Base-by-base conservation (phyloP, 768 basidiomycete species). In the Pulveroboletus ravenelii region DNA sequence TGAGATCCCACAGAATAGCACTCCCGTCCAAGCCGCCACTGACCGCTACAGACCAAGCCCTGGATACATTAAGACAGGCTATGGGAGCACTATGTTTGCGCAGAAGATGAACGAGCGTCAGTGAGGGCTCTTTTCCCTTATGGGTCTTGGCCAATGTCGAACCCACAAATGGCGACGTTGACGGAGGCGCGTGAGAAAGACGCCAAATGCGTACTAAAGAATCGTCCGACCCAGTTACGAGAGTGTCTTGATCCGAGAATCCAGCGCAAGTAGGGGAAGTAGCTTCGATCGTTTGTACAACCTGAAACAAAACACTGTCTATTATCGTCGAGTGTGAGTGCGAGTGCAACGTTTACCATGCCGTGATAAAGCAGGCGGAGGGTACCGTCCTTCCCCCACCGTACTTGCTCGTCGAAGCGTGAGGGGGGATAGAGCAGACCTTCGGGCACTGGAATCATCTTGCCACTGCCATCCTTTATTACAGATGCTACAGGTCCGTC, bases 1-100 rank as follows among this genome's bases (percentile, higher is more conserved):
- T 95, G 46, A 93, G 75, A 66, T 95, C 93, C 93, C 93, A 96
- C 3, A 95, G 50, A 4, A 85, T 86, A 0, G 87, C 90, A 53
- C 84, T 89, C 1, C 93, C 90, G 59, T 95, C 93, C 60, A 80
- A 78, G 14, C 89, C 88, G 10, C 91, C 91, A 56, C 89, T 93
- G 39, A 93, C 78, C 20, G 82, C 79, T 20, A 92, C 59, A 1
- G 89, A 89, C 93, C 93, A 95, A 2, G 84, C 70, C 38, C 86
- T 74, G 13, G 87, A 93, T 1, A 89, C 83, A 8, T 83, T 72
- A 14, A 95, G 74, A 57, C 79, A 85, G 1, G 74, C 65, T 20
- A 95, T 78, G 42, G 79, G 74, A 41, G 81, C 80, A 3, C 79
- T 81, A 58, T 94, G 93, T 14, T 88, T 82, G 13, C 89, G 81